Evolutionary conservation across 2,329 filamentous ascomycete genomes (phyloP), one percentile per base, ranked within the genome.

Genomic region (Paecilomyces sp.): DNA sequence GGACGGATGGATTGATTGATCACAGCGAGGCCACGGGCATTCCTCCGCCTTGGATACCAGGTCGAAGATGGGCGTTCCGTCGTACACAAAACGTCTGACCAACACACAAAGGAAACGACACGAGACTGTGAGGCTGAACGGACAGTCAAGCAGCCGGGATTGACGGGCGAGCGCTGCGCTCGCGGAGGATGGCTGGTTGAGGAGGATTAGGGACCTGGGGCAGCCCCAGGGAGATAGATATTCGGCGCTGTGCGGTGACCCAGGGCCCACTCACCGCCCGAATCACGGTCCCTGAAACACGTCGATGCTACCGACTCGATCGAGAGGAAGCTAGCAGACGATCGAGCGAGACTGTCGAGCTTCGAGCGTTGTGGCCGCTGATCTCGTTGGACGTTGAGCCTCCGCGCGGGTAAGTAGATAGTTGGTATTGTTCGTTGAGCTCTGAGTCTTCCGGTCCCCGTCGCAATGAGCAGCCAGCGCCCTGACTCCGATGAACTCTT

Each of bases 81-180:
- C 61, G 62, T 65, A 61, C 62, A 65, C 64, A 65, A 64, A 64
- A 67, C 65, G 61, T 64, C 64, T 65, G 64, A 67, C 65, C 67
- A 68, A 65, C 66, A 68, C 64, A 66, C 66, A 66, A 62, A 63
- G 65, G 65, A 67, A 54, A 36, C 24, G 55, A 62, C 50, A 25
- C 24, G 51, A 30, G 56, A 57, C 56, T 22, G 55, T 56, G 34
- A 25, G 12, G 36, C 6, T 53, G 24, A 22, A 25, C 25, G 51
- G 51, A 47, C 41, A 41, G 36, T 22, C 55, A 15, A 53, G 56
- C 25, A 53, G 51, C 31, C 25, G 47, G 41, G 31, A 25, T 41
- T 52, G 56, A 57, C 36, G 47, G 15, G 56, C 56, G 56, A 57
- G 56, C 56, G 36, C 11, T n/a, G n/a, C 56, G 36, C 56, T 57